Percentiles rank a stretch among this genome's conserved stretches.
Evolutionary conservation across 2,329 filamentous ascomycete genomes (phyloP).

Genomic region (Fusarium graminum): DNA sequence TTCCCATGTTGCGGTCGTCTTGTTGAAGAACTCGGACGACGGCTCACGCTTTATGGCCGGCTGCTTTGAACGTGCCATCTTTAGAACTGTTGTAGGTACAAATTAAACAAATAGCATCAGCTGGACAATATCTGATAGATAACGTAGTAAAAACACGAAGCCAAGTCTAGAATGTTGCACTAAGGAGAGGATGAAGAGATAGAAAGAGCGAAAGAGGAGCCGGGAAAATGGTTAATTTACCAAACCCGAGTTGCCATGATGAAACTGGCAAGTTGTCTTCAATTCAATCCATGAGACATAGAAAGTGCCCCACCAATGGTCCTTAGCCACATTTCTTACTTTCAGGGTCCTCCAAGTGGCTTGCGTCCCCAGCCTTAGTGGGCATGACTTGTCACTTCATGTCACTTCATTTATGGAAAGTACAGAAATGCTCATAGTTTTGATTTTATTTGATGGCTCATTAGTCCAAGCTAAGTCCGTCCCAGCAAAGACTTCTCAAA

Average conservation of each 20-base stretch:
- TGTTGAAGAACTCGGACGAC: constrained; percentile 75
- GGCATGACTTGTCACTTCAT: background rate
- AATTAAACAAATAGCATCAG: background rate
- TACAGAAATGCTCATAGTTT: constrained; percentile 39
- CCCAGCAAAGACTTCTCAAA: constrained; percentile 40
- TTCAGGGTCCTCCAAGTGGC: constrained; percentile 31
- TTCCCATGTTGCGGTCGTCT: constrained; percentile 57
- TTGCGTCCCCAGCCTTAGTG: constrained; percentile 10
- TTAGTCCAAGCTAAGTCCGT: constrained; percentile 46
- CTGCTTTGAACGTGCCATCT: constrained; percentile 81
- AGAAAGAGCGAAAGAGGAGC: constrained; percentile 27
- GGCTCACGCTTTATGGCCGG: constrained; percentile 73
- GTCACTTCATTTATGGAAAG: background rate
- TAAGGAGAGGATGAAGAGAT: constrained; percentile 29
- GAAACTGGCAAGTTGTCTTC: constrained; percentile 50
- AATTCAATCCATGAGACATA: constrained; percentile 38
- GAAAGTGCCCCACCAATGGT: constrained; percentile 28
- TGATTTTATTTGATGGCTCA: constrained; percentile 44
- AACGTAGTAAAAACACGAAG: background rate
- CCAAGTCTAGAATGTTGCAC: background rate
- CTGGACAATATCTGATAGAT: background rate
- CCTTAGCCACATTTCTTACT: constrained; percentile 29
- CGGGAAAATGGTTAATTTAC: constrained; percentile 29
- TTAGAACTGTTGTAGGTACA: background rate
- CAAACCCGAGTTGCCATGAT: constrained; percentile 44